phyloP scores from a whole-genome alignment of 2,329 filamentous ascomycete genomes.

The Aotearoamyces nothofagi region DNA sequence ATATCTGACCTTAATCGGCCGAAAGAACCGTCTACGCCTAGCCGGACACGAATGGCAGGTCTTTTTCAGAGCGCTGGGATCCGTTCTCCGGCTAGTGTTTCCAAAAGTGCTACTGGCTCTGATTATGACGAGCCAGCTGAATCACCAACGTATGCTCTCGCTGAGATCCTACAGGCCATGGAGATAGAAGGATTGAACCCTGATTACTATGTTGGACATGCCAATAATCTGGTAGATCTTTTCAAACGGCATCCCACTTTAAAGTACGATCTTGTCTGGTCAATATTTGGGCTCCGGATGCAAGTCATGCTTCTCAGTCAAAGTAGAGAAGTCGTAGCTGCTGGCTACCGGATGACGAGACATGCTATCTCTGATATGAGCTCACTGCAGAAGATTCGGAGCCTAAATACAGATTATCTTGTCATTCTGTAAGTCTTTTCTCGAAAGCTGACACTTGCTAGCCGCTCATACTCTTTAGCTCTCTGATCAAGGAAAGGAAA shows the following conservation, averaged over 20 bases:
- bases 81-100: slow-evolving; percentile 41
- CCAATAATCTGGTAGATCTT: slow-evolving; percentile 88
- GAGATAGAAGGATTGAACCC: slow-evolving; percentile 78
- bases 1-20: slow-evolving; percentile 43
- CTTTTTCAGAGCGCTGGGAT: slow-evolving; percentile 29
- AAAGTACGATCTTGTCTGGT: slow-evolving; percentile 95
- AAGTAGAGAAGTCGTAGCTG: slow-evolving; percentile 87
- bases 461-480: slow-evolving; percentile 28
- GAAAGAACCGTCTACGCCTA: slow-evolving; percentile 29
- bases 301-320: slow-evolving; percentile 94
- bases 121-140: slow-evolving; percentile 57
- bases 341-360: slow-evolving; percentile 82
- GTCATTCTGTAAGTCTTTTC: slow-evolving; percentile 49
- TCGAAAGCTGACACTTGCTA: no score
- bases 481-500: slow-evolving; percentile 88
- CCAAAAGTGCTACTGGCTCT: slow-evolving; percentile 39
- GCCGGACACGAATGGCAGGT: slow-evolving; percentile 33
- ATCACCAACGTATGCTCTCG: slow-evolving; percentile 80
- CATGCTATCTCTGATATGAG: slow-evolving; percentile 88
- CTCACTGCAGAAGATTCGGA: slow-evolving; percentile 77
- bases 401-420: slow-evolving; percentile 79
- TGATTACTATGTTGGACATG: slow-evolving; percentile 88
- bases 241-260: slow-evolving; percentile 86
- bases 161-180: slow-evolving; percentile 79
- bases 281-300: slow-evolving; percentile 82